Evolutionary conservation across 768 basidiomycete genomes (phyloP).

Genomic region (Leucocoprinus sp.): DNA sequence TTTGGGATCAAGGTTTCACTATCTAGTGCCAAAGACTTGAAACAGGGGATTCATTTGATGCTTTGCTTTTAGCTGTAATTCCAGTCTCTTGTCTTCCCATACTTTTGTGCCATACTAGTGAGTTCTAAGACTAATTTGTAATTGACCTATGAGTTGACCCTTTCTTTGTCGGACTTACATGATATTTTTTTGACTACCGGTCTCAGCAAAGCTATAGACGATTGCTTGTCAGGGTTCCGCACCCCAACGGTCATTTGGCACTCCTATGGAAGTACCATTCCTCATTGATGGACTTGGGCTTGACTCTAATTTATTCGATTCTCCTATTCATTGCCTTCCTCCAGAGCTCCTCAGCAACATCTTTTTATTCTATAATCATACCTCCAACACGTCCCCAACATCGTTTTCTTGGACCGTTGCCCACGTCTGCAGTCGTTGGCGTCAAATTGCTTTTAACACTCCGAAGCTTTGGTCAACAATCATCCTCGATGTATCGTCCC

Average conservation of each 20-base stretch:
- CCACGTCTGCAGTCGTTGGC: conserved; percentile 1
- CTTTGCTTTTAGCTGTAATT: too few relatives aligned
- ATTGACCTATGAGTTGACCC: too few relatives aligned
- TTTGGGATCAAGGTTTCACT: too few relatives aligned
- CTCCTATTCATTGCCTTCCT: conserved; percentile 1
- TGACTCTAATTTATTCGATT: not conserved
- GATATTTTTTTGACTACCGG: too few relatives aligned
- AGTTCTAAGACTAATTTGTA: too few relatives aligned
- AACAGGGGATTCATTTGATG: too few relatives aligned
- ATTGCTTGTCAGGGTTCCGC: not conserved
- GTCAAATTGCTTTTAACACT: not conserved
- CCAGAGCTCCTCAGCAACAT: conserved; percentile 1
- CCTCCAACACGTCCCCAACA: not conserved
- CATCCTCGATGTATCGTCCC: not conserved
- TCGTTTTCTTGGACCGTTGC: conserved; percentile 1
- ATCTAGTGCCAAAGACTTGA: too few relatives aligned
- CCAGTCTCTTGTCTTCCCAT: too few relatives aligned
- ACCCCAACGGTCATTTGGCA: not conserved
- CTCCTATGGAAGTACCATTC: not conserved
- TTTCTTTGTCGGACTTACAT: too few relatives aligned
- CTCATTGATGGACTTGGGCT: not conserved
- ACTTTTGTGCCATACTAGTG: too few relatives aligned
- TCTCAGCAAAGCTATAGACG: not conserved
- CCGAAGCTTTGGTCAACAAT: conserved; percentile 1
- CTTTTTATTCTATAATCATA: not conserved